A percentile compares a stretch with the other conserved stretches of the same genome.
Conservation (phyloP, 768 basidiomycete genomes). For the Chlorophyllum brunneum region DNA sequence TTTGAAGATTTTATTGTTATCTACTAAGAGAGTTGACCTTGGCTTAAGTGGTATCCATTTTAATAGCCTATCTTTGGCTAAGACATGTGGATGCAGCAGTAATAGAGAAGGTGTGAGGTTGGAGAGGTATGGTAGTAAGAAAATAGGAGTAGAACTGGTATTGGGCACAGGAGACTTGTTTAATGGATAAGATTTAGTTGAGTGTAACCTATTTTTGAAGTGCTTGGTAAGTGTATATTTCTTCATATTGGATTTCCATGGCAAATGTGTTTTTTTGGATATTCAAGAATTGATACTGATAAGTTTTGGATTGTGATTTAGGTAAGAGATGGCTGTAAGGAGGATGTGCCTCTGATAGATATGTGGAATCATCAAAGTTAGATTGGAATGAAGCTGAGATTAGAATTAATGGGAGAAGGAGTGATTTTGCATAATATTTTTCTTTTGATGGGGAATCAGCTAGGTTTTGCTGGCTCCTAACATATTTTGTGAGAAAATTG, state of each 20-base stretch:
- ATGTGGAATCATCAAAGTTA: slow-evolving; percentile 17
- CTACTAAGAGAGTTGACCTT: too few relatives aligned
- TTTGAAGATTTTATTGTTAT: too few relatives aligned
- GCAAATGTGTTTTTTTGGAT: too few relatives aligned
- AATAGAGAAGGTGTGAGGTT: slow-evolving; percentile 18
- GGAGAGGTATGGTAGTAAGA: slow-evolving; percentile 23
- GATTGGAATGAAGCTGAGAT: slow-evolving; percentile 23
- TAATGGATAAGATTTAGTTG: neutral
- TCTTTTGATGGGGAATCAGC: slow-evolving; percentile 37
- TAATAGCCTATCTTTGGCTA: slow-evolving; percentile 19
- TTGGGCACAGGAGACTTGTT: neutral
- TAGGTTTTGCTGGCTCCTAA: slow-evolving; percentile 31
- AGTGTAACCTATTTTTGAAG: neutral
- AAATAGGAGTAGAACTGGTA: slow-evolving; percentile 25
- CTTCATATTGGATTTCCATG: too few relatives aligned
- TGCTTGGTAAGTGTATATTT: too few relatives aligned
- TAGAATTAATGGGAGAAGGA: slow-evolving; percentile 26
- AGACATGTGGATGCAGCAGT: slow-evolving; percentile 21
- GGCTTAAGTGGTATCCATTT: too few relatives aligned
- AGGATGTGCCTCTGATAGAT: neutral
- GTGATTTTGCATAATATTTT: slow-evolving; percentile 14
- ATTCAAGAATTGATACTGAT: neutral
- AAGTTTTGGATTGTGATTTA: neutral
- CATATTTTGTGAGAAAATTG: slow-evolving; percentile 26
- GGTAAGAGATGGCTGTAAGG: neutral